phyloP scores from a whole-genome alignment of 2,329 filamentous ascomycete genomes.

The Arthroderma uncinatum region DNA sequence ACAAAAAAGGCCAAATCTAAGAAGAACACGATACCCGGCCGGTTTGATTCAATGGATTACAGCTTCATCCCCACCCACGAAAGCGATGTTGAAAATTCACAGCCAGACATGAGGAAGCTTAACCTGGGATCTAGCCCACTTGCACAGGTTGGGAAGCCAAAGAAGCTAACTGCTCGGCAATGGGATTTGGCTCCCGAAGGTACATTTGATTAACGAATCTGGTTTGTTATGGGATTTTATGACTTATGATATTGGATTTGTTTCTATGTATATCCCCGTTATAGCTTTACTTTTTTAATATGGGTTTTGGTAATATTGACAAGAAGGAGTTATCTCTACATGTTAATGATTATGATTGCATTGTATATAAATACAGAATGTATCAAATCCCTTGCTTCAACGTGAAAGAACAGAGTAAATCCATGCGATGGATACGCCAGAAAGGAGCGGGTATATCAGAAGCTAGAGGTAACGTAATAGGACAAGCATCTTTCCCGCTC shows the following conservation, averaged over 20 bases:
- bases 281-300: background rate
- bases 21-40: slow-evolving; percentile 18
- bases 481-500: background rate
- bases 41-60: slow-evolving; percentile 19
- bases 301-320: slow-evolving; percentile 1
- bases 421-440: background rate
- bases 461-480: background rate
- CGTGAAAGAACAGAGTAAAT: background rate
- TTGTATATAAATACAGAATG: background rate
- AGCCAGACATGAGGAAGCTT: slow-evolving; percentile 26
- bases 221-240: background rate
- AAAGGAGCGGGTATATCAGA: background rate
- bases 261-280: background rate
- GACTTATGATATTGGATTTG: background rate
- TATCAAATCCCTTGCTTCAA: background rate
- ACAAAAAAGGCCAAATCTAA: slow-evolving; percentile 39
- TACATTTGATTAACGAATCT: background rate
- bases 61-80: slow-evolving; percentile 20
- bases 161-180: slow-evolving; percentile 38
- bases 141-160: slow-evolving; percentile 23
- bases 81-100: slow-evolving; percentile 27
- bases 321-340: too few relatives aligned
- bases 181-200: slow-evolving; percentile 37
- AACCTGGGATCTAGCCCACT: slow-evolving; percentile 25
- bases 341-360: too few relatives aligned